These are phyloP conservation scores for Manihot esculenta DNA, from an alignment of 441 rosid genomes.

Conservation along the genomic window DNA sequence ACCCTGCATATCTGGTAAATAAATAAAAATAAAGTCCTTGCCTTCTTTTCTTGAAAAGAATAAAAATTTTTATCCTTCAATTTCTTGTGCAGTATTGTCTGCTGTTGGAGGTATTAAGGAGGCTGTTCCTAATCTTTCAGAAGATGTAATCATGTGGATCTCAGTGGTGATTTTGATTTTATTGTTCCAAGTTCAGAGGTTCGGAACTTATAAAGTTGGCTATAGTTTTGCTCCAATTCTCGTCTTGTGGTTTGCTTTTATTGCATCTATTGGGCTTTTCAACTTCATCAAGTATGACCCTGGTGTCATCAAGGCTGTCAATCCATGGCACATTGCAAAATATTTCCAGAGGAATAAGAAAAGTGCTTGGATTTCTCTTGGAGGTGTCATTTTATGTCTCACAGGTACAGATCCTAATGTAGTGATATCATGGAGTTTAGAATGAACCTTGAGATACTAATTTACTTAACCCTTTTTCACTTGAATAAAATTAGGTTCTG, in stretches of 20 bases:
- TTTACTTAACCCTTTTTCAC: neutral
- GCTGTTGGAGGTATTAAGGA: constrained; percentile 44
- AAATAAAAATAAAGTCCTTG: neutral
- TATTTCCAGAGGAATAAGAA: constrained; percentile 37
- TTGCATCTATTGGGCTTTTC: constrained; percentile 33
- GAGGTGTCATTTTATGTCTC: constrained; percentile 34
- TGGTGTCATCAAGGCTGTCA: constrained; percentile 30
- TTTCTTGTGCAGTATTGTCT: constrained; percentile 34
- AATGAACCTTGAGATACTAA: neutral
- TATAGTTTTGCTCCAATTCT: constrained; percentile 38
- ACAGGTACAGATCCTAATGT: constrained; percentile 14
- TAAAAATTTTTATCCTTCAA: neutral
- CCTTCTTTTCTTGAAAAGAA: neutral
- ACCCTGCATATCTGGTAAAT: constrained; percentile 45
- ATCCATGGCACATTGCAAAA: constrained; percentile 33
- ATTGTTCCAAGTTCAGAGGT: constrained; percentile 37
- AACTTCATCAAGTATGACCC: constrained; percentile 33
- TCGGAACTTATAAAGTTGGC: constrained; percentile 44
- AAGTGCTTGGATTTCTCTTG: constrained; percentile 43
- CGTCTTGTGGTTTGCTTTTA: constrained; percentile 30
- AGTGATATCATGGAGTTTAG: no score
- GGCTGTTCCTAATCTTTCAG: constrained; percentile 27
- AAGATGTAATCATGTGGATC: constrained; percentile 36
- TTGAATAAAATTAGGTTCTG: constrained; percentile 17
- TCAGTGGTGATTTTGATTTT: constrained; percentile 29